phyloP scores from a whole-genome alignment of 78 protist genomes.

The Chrysochromulina tobinii region DNA sequence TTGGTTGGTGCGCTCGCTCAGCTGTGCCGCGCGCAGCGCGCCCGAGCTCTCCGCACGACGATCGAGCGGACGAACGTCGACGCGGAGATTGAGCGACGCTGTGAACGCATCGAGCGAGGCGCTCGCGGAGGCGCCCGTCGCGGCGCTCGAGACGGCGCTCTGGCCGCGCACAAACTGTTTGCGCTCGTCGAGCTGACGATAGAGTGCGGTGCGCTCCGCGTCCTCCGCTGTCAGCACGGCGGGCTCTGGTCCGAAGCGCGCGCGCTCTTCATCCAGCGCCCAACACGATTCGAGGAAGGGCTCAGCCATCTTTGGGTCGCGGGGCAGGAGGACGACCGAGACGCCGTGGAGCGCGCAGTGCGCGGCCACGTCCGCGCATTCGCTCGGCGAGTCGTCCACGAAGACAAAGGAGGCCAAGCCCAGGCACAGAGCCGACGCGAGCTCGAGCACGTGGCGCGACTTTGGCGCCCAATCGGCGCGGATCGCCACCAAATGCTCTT shows the following conservation, averaged over 20 bases:
- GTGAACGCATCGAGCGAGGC: neutral
- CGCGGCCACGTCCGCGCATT: conserved; percentile 27
- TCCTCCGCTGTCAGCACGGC: neutral
- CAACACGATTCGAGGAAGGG: neutral
- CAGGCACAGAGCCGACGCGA: neutral
- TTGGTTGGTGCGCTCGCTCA: conserved; percentile 32
- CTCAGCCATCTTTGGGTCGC: neutral
- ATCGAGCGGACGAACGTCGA: neutral
- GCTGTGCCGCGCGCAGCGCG: neutral
- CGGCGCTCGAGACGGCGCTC: neutral
- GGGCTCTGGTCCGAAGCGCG: neutral
- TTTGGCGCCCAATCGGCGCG: neutral
- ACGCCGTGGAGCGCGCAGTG: neutral
- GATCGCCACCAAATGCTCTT: neutral
- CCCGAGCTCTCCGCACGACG: neutral
- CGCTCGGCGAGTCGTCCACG: conserved; percentile 23
- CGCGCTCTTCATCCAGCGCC: neutral
- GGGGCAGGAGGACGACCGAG: neutral
- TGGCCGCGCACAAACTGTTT: neutral
- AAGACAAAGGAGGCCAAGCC: neutral
- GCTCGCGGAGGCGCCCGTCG: neutral
- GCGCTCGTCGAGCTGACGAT: neutral
- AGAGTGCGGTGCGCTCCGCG: neutral
- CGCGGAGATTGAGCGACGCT: conserved; percentile 25
- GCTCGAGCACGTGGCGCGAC: neutral